Base-by-base conservation (phyloP, 805 yeast genomes). In the Candida sakaeoensis region DNA sequence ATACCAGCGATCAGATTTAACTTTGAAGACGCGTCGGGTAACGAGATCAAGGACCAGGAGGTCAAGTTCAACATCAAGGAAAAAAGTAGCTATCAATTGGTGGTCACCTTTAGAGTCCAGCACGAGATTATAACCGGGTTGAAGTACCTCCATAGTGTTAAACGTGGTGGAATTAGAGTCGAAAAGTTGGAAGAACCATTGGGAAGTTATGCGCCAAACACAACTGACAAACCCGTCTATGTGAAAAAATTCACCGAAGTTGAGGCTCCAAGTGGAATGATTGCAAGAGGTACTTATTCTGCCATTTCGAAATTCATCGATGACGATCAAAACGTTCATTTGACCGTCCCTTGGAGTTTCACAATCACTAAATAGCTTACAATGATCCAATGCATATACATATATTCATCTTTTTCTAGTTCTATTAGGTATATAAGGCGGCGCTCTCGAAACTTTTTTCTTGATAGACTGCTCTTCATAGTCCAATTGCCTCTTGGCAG, bases 101-200 rank as follows among this genome's bases (percentile, higher is more conserved):
- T 69, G 46, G 78, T 88, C 54, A 80, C 77, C 49, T 90, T 89
- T 67, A 77, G 88, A 49, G 83, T 90, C 24, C 96, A 89, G 61
- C 91, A 85, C 54, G 95, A 86, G 58, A 86, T 90, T 49, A 81
- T 90, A 51, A 89, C 96, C 2, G 97, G 97, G 1, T 75, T 90
- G 57, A 81, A 83, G 57, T 90, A 89, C 60, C 74, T 86, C 48
- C 96, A 87, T 61, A 79, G 78, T 14, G 83, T 88, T 47, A 88
- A 87, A 62, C 85, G 89, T 58, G 80, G 90, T 2, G 96, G 95
- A 24, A 85, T 90, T 46, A 77, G 90, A 18, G 87, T 90, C 29
- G 95, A 87, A 57, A 86, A 83, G 57, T 65, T 81, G 31, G 95
- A 86, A 48, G 95, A 88, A 60, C 93, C 90, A 33, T 74, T 88